Evolutionary conservation across 2,329 filamentous ascomycete genomes (phyloP).

Genomic region (Sordariomycetes sp.): DNA sequence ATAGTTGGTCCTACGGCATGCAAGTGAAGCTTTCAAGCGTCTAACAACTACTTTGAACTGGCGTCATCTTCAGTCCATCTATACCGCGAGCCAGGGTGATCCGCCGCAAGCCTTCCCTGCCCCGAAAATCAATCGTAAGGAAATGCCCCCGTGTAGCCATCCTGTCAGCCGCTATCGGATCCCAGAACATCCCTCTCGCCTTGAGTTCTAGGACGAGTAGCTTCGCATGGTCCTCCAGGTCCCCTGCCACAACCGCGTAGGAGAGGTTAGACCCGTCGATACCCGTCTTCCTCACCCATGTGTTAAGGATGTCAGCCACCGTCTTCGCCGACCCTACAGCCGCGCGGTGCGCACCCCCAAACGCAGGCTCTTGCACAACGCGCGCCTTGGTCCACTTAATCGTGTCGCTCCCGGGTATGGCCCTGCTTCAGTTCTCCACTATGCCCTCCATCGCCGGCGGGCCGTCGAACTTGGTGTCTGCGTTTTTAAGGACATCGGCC

Average conservation of each 20-base stretch:
- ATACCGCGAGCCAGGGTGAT: constrained; percentile 24
- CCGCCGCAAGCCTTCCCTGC: constrained; percentile 18
- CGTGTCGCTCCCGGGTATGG: constrained; percentile 12
- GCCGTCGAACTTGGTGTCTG: constrained; percentile 48
- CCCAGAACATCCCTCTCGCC: constrained; percentile 34
- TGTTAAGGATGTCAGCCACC: constrained; percentile 19
- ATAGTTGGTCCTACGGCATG: neutral
- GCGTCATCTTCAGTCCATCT: constrained; percentile 21
- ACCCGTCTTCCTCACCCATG: constrained; percentile 35
- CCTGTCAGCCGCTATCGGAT: constrained; percentile 26
- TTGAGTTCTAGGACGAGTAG: constrained; percentile 49
- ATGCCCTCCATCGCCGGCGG: constrained; percentile 45
- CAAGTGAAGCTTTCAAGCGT: neutral
- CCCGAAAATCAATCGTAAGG: constrained; percentile 15
- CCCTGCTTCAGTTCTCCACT: constrained; percentile 30
- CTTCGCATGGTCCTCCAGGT: constrained; percentile 54
- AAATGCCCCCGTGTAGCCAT: constrained; percentile 30
- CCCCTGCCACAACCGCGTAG: constrained; percentile 32
- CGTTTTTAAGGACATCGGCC: constrained; percentile 44
- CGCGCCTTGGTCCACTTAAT: constrained; percentile 20
- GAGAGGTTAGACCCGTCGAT: constrained; percentile 41
- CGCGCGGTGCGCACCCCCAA: constrained; percentile 17
- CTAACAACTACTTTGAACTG: neutral
- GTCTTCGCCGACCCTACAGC: constrained; percentile 16
- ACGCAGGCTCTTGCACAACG: constrained; percentile 17